Percentiles rank a stretch among this genome's conserved stretches.
These are phyloP conservation scores for Articulospora tetracladia DNA, from an alignment of 495 filamentous ascomycete species.

Conservation along the genomic window DNA sequence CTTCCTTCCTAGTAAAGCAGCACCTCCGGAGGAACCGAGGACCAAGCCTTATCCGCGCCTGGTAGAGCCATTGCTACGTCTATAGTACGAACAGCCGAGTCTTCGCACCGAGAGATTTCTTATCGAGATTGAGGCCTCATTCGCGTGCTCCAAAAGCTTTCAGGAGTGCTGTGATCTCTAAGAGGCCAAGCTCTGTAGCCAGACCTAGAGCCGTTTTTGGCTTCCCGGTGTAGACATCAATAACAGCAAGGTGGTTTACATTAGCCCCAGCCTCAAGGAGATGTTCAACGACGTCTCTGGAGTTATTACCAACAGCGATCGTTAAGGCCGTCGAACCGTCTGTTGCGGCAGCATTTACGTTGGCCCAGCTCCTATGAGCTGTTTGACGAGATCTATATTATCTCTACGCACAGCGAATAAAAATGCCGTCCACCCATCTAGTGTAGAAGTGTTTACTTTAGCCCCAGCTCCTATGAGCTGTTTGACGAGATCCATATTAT, in stretches of 20 bases:
- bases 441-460: constrained; percentile 15
- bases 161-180: constrained; percentile 21
- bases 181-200: constrained; percentile 4
- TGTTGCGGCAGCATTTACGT: constrained; percentile 12
- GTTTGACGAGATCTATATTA: background rate
- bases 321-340: constrained; percentile 21
- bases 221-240: no score
- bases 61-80: no score
- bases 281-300: background rate
- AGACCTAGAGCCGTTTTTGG: background rate
- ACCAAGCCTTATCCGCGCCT: no score
- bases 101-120: no score
- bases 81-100: no score
- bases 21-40: no score
- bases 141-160: constrained; percentile 23
- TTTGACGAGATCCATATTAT: background rate
- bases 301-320: constrained; percentile 16
- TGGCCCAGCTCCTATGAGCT: constrained; percentile 4
- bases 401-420: background rate
- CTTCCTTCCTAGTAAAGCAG: no score
- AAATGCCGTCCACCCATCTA: constrained; percentile 7
- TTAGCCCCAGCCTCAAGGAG: background rate
- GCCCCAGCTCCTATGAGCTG: constrained; percentile 5
- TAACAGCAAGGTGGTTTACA: background rate
- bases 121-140: no score